Evolutionary conservation across 352 stramenopile genomes (phyloP), one percentile per base, ranked within the genome.

Genomic region (Phytopythium sindhum): DNA sequence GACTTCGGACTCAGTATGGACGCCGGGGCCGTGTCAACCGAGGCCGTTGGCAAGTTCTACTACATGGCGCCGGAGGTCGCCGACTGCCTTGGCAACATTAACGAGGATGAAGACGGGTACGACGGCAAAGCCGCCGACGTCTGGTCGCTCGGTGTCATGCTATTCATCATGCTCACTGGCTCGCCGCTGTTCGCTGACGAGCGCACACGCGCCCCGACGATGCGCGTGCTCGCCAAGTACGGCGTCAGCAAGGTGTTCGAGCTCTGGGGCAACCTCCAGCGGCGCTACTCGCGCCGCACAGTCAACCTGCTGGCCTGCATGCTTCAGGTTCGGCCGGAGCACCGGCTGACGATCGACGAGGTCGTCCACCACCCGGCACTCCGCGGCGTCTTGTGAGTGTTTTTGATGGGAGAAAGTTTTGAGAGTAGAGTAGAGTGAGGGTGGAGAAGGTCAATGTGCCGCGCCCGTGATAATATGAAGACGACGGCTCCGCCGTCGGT

Each of bases 61-160:
- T 91, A 90, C 72, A 93, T 88, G 76, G 84, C 84, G 9, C 84
- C 81, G 0, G 84, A 93, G 67, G 76, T 89, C 31, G 69, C 74
- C 5, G 37, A 60, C 21, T 54, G 61, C 9, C 35, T 59, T 17
- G 21, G 28, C 33, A 31, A 45, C n/a, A 63, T 57, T 0, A 41
- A 58, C 8, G 66, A 60, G 1, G 48, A 62, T 5, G 66, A 60
- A 10, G 59, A 64, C 28, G 61, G 37, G 14, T 84, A 84, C 70
- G 69, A 83, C 69, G 65, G 75, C 0, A 69, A 65, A 44, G 64
- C 48, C 17, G 78, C 73, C 15, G 78, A 86, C 47, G 44, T 86
- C 31, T 88, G 76, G 79, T 82, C 79, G n/a, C 64, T 88, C 17
- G 76, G 79, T n/a, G 73, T 86, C 44, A 45, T 88, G 66, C 64